Evolutionary conservation across 2,329 filamentous ascomycete species (phyloP).

Genomic region (Sporothrix humicola): DNA sequence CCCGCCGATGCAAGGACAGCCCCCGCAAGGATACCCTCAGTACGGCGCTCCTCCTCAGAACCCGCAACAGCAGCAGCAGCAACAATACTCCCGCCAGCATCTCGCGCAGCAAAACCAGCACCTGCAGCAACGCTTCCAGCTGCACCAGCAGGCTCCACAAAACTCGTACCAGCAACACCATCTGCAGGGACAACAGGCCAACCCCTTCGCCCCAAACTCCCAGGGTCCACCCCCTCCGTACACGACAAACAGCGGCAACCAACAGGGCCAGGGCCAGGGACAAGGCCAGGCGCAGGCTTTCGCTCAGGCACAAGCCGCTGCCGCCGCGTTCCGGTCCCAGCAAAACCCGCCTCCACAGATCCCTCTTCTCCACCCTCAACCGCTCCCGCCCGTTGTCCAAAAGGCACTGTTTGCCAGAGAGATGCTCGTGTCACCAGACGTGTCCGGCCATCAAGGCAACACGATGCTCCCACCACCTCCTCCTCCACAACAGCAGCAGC

Average conservation of each 20-base stretch:
- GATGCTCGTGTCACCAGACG: slow-evolving; percentile 47
- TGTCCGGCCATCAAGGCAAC: slow-evolving; percentile 33
- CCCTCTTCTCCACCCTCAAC: slow-evolving; percentile 54
- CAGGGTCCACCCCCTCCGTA: slow-evolving; percentile 22
- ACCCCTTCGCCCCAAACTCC: slow-evolving; percentile 27
- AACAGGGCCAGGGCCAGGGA: neutral
- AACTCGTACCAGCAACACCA: slow-evolving; percentile 1
- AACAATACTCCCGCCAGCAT: slow-evolving; percentile 16
- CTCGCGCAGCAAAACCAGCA: slow-evolving; percentile 28
- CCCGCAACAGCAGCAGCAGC: slow-evolving; percentile 11
- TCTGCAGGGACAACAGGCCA: neutral
- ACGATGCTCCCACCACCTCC: slow-evolving; percentile 35
- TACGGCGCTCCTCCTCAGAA: slow-evolving; percentile 15
- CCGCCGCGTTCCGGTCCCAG: slow-evolving; percentile 14
- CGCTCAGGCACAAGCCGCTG: slow-evolving; percentile 12
- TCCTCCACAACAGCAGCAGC: slow-evolving; percentile 34
- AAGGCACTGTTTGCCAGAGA: slow-evolving; percentile 56
- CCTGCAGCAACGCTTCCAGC: slow-evolving; percentile 24
- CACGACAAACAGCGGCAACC: slow-evolving; percentile 14
- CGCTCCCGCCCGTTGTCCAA: slow-evolving; percentile 62
- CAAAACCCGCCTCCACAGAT: slow-evolving; percentile 37
- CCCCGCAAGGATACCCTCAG: neutral
- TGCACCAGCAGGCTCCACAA: slow-evolving; percentile 1
- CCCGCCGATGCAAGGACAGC: neutral
- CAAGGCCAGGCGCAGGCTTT: slow-evolving; percentile 18